Percentiles rank a stretch among this genome's conserved stretches.
These are phyloP conservation scores for Penicillium pancosmium DNA, from an alignment of 495 filamentous ascomycete species.

Conservation along the genomic window DNA sequence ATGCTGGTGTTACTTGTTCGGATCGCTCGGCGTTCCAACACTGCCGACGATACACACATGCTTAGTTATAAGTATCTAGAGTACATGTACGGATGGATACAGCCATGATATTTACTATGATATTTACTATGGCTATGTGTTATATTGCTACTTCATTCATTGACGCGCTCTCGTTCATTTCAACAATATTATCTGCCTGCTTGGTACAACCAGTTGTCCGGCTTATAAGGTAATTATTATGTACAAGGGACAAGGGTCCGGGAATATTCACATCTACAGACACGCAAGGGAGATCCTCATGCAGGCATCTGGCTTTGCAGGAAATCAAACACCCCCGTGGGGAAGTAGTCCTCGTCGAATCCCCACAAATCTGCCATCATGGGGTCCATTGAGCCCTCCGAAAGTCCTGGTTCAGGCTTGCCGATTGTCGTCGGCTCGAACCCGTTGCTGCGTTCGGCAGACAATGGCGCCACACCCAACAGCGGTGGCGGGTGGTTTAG, in stretches of 20 bases:
- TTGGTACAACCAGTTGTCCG: slow-evolving; percentile 5
- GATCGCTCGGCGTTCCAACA: not conserved
- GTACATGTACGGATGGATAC: no score
- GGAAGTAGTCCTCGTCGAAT: slow-evolving; percentile 53
- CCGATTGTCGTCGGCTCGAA: slow-evolving; percentile 26
- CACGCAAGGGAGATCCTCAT: slow-evolving; percentile 9
- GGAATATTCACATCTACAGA: slow-evolving; percentile 1
- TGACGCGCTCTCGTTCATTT: not conserved
- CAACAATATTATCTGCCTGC: not conserved
- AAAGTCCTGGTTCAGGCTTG: slow-evolving; percentile 42
- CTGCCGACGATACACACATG: not conserved
- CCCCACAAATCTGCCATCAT: slow-evolving; percentile 55
- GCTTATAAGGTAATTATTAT: slow-evolving; percentile 6
- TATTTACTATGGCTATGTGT: no score
- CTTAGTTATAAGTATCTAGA: not conserved
- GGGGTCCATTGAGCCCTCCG: slow-evolving; percentile 48
- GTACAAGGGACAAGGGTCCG: slow-evolving; percentile 8
- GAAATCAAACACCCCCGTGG: slow-evolving; percentile 53
- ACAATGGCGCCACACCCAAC: slow-evolving; percentile 47
- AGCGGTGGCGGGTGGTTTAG: slow-evolving; percentile 44
- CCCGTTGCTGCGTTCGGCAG: slow-evolving; percentile 46
- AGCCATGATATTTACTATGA: no score
- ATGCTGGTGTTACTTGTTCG: slow-evolving; percentile 1
- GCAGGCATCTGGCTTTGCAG: slow-evolving; percentile 53
- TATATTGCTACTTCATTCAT: not conserved